phyloP scores from a whole-genome alignment of 495 filamentous ascomycete species.

The Oidiodendron maius region DNA sequence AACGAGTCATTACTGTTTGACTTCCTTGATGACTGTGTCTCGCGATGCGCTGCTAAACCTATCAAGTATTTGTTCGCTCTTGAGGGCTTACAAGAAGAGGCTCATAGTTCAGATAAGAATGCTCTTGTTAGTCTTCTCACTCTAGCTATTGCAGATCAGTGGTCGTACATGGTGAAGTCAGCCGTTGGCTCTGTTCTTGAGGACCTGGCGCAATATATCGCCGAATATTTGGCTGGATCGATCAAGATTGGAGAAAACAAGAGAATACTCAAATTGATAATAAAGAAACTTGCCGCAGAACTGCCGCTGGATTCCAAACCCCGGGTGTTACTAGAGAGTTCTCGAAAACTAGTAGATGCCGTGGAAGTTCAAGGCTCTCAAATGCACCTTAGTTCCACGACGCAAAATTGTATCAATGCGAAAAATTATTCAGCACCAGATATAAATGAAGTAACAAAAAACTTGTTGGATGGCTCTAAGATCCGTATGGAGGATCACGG shows the following conservation, averaged over 20 bases:
- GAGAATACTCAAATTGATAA: slow-evolving; percentile 29
- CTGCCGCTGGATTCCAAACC: slow-evolving; percentile 1
- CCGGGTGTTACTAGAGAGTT: slow-evolving; percentile 13
- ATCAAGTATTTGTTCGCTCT: slow-evolving; percentile 66
- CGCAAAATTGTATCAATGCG: not conserved
- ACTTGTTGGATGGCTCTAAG: slow-evolving; percentile 1
- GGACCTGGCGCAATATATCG: slow-evolving; percentile 50
- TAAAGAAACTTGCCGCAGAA: slow-evolving; percentile 24
- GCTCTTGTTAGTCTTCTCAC: slow-evolving; percentile 45
- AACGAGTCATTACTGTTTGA: slow-evolving; percentile 34
- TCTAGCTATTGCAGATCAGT: slow-evolving; percentile 67
- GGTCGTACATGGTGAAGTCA: slow-evolving; percentile 58
- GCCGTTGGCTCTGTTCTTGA: slow-evolving; percentile 29
- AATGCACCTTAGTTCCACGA: not conserved
- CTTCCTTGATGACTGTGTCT: slow-evolving; percentile 77
- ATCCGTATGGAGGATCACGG: slow-evolving; percentile 46
- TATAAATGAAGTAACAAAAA: not conserved
- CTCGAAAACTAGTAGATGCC: slow-evolving; percentile 13
- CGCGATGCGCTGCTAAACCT: slow-evolving; percentile 60
- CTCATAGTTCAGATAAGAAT: slow-evolving; percentile 9
- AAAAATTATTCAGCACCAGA: slow-evolving; percentile 4
- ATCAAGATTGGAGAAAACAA: slow-evolving; percentile 34
- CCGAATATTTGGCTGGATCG: slow-evolving; percentile 38
- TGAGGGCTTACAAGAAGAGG: slow-evolving; percentile 19
- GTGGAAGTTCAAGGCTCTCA: slow-evolving; percentile 5